These are phyloP conservation scores for Aspergillus viridinutans DNA, from an alignment of 2,329 filamentous ascomycete genomes.

Conservation along the genomic window DNA sequence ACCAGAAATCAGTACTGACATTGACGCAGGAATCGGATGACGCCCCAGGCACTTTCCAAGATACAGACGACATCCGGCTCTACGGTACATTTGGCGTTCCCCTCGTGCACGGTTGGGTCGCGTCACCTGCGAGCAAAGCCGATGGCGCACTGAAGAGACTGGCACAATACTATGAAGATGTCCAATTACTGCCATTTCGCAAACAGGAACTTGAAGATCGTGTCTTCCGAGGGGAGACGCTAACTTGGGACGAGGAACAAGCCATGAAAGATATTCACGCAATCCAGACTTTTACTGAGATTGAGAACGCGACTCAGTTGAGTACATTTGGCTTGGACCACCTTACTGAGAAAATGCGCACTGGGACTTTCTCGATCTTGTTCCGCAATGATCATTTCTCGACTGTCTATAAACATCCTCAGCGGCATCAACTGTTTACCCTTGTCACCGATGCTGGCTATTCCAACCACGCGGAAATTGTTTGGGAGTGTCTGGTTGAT, in stretches of 20 bases:
- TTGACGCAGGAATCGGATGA: slow-evolving; percentile 26
- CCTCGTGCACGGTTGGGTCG: slow-evolving; percentile 89
- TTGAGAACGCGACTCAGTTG: slow-evolving; percentile 76
- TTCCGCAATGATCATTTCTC: slow-evolving; percentile 98
- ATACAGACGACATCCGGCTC: slow-evolving; percentile 81
- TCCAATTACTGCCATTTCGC: slow-evolving; percentile 80
- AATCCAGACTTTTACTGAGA: slow-evolving; percentile 76
- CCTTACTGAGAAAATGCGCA: slow-evolving; percentile 64
- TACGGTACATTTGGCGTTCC: slow-evolving; percentile 88
- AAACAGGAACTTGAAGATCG: slow-evolving; percentile 87
- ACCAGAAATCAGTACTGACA: slow-evolving; percentile 37
- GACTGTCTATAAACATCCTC: slow-evolving; percentile 83
- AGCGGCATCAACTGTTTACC: slow-evolving; percentile 69
- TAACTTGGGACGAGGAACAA: slow-evolving; percentile 70
- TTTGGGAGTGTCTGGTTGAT: slow-evolving; percentile 92
- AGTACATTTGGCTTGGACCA: slow-evolving; percentile 75
- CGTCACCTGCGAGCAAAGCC: slow-evolving; percentile 59
- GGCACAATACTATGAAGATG: slow-evolving; percentile 84
- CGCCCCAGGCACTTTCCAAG: slow-evolving; percentile 72
- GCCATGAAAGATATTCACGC: slow-evolving; percentile 76
- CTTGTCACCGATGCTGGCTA: slow-evolving; percentile 94
- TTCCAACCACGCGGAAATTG: slow-evolving; percentile 78
- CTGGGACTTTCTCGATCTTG: slow-evolving; percentile 80
- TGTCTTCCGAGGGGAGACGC: slow-evolving; percentile 55
- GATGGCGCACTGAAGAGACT: slow-evolving; percentile 68